Base-by-base conservation (phyloP, 306 rosid species). In the Glycine latifolia region DNA sequence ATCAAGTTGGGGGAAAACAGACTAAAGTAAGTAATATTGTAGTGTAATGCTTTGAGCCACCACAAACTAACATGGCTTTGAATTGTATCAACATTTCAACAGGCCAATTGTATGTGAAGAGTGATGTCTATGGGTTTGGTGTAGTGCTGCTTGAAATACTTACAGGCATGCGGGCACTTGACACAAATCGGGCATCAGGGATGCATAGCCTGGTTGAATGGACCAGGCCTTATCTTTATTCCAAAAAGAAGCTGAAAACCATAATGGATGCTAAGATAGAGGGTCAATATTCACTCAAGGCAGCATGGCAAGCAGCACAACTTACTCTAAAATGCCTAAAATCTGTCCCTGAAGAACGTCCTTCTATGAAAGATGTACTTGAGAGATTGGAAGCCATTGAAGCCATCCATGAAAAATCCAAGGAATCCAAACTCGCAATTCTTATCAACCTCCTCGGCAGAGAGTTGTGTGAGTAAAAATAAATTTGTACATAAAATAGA, bases 71-170 rank as follows among this genome's bases (percentile, higher is more conserved):
- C 43, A 3, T 26, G 31, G 2, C 31, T 26, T 26, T 26, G 31
- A 26, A 26, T 26, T 26, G 31, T 6, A 17, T 26, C 43, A 61
- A 10, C 67, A 10, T 14, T 82, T 83, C 6, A 77, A 86, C 91
- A 94, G 98, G 98, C 11, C 97, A 92, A 86, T 89, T 94, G 67
- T 91, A 94, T 17, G 94, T 92, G 55, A 91, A 91, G 87, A 94
- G 97, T 58, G 97, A 94, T n/a, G 97, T 95, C 50, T 95, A 95
- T 8, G 97, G 97, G 0, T 95, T 91, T 10, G 98, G 98, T 7
- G 97, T 91, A 4, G 97, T 94, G 71, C 67, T 92, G 63, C 93
- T 92, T 0, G 97, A 94, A 83, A 75, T 92, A 48, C 65, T 94
- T 52, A 89, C 95, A 10, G 95, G 97, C 53, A 47, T 87, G 71